phyloP scores from a whole-genome alignment of 2,329 filamentous ascomycete species.

The Alternaria consortialis region DNA sequence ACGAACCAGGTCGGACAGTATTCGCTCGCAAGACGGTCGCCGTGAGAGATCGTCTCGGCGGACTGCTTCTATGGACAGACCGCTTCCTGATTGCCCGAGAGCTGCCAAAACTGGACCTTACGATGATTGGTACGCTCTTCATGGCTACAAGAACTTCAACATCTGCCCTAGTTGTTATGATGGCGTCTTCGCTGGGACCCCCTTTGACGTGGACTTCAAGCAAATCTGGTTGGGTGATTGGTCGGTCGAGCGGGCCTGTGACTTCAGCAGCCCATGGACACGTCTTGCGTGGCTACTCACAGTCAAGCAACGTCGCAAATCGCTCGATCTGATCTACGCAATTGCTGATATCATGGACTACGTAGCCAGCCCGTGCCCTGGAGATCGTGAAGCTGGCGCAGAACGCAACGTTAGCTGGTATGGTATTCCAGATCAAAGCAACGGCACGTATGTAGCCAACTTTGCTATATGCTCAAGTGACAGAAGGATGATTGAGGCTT shows the following conservation, averaged over 20 bases:
- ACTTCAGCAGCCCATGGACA: conserved; percentile 84
- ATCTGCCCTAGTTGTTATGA: conserved; percentile 85
- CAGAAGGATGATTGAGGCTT: conserved; percentile 72
- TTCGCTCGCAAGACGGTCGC: conserved; percentile 40
- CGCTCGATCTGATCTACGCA: conserved; percentile 74
- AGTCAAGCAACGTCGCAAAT: conserved; percentile 71
- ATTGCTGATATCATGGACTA: conserved; percentile 70
- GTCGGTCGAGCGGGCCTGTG: conserved; percentile 71
- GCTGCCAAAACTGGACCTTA: conserved; percentile 68
- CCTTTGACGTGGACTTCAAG: conserved; percentile 73
- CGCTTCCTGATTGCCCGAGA: conserved; percentile 71
- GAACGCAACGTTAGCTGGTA: conserved; percentile 71
- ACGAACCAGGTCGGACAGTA: conserved; percentile 38
- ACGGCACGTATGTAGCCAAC: conserved; percentile 68
- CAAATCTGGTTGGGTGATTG: conserved; percentile 66
- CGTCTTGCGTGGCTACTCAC: conserved; percentile 85
- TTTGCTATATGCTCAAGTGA: conserved; percentile 82
- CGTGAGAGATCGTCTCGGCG: conserved; percentile 26
- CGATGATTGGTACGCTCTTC: conserved; percentile 83
- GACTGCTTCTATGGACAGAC: conserved; percentile 25
- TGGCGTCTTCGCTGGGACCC: conserved; percentile 72
- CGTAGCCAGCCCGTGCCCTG: conserved; percentile 64
- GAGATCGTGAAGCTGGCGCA: conserved; percentile 59
- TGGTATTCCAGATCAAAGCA: conserved; percentile 74
- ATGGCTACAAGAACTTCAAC: conserved; percentile 74